Evolutionary conservation across 2,329 filamentous ascomycete species (phyloP), one percentile per base, ranked within the genome.

Genomic region (Sporothrix protearum): DNA sequence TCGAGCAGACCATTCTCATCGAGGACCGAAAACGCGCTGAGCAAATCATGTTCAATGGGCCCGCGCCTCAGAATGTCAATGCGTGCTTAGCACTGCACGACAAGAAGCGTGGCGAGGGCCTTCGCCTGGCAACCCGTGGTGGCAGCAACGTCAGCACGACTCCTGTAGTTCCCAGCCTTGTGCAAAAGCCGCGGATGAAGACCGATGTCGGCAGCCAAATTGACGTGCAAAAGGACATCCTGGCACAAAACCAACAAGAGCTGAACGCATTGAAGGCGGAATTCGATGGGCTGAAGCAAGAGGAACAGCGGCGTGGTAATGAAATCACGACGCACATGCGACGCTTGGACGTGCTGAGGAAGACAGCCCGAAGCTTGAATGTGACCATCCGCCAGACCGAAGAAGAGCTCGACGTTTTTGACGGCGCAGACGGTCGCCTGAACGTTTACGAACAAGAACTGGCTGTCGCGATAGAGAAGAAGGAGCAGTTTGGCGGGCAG

Each of bases 1-100:
- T 97, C 69, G 96, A 99, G 73, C 94, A 97, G 79, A 88, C 91
- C 8, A 87, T 97, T 6, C 84, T 99, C 0, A 88, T 97, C 70
- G 84, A 89, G 71, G 84, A 90, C 39, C 84, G 92, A 36, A 80
- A 84, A 1, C 86, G 92, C 71, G 96, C 91, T 0, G 84, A 90
- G 57, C 81, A 84, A 3, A 86, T 92, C 61, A 92, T 97, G 86
- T 88, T 91, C 73, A 84, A 85, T 69, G 84, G 83, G 28, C 82
- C 82, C 53, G 83, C 83, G n/a, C 89, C 90, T 0, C 84, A 81
- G 16, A 95, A 97, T 74, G 92, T 95, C 12, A 87, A 84, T 69
- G 87, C 89, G 71, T 95, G 92, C 75, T 88, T 96, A 73, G 87
- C 89, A 70, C 86, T 91, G 73, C 86, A 90, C 73, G 89, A 93